Evolutionary conservation across 345 rosid genomes (phyloP), one percentile per base, ranked within the genome.

Genomic region (Pelargonium nanum): DNA sequence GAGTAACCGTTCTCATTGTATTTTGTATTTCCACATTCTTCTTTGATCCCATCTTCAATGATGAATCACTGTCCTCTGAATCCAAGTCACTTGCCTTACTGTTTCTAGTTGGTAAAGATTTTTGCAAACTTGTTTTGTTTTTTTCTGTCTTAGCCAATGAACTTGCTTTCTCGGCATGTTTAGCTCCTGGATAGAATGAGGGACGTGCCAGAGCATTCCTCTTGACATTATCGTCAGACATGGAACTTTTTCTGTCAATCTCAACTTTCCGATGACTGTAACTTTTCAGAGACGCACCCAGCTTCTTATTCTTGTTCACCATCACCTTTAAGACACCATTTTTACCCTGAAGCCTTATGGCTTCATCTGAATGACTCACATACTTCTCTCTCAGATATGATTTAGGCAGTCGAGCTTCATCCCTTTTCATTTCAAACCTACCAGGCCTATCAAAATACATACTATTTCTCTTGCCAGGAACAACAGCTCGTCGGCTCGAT

Each of bases 321-420:
- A 86, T 85, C 68, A 89, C 89, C 84, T 92, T 92, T 58, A 92
- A 72, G 66, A 89, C 96, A 64, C 96, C 96, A 70, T 87, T 87
- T 78, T 85, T 92, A 21, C 96, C 97, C 81, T 89, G 96, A 63
- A 92, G 82, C 78, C 96, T 80, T 45, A 89, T 85, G 32, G 91
- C 85, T 67, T 79, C 81, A 61, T 76, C 81, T 24, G 80, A 78
- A 64, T 70, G 81, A 58, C 70, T 62, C 62, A 44, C 57, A 58
- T 65, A 69, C 67, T 80, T 78, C 58, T 75, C 81, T 75, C 80
- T 81, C 64, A 70, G 63, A 62, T 74, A 61, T 19, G 79, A 60
- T 50, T 68, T 60, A 51, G 83, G 79, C 6, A 63, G 56, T 53
- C 67, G 65, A 62, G 55, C 66, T 9, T 68, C 71, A 52, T 78